Conservation (phyloP, 768 basidiomycete species). For the Favolaschia claudopus region DNA sequence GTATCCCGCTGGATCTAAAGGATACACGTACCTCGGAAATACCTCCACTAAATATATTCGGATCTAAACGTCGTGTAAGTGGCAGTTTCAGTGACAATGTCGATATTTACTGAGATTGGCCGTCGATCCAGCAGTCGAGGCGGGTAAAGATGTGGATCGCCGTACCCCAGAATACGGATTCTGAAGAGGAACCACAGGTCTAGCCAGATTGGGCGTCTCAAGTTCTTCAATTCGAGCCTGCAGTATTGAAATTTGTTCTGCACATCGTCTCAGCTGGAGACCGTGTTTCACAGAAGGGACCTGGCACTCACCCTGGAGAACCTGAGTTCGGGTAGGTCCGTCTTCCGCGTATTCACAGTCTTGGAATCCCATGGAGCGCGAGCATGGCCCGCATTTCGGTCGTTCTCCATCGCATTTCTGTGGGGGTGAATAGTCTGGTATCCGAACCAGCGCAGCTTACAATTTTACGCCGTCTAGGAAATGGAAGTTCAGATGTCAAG, state of each 20-base stretch:
- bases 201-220: conserved; percentile 32
- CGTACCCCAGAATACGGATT: conserved; percentile 26
- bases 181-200: conserved; percentile 28
- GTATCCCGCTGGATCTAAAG: no score
- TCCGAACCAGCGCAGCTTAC: no score
- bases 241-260: conserved; percentile 43
- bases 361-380: conserved; percentile 3
- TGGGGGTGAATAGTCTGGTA: no score
- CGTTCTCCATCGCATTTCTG: conserved; percentile 20
- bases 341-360: conserved; percentile 19
- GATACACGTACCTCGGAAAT: no score
- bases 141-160: not conserved
- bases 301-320: conserved; percentile 1
- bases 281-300: not conserved
- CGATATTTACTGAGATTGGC: no score
- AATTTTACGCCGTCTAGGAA: no score
- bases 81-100: not conserved
- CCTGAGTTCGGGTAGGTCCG: not conserved
- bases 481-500: no score
- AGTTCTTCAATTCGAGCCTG: conserved; percentile 44
- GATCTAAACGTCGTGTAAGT: no score
- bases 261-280: not conserved
- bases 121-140: not conserved
- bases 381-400: conserved; percentile 12
- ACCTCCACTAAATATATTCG: no score